A percentile compares a stretch with the other conserved stretches of the same genome.
Conservation (phyloP, 768 basidiomycete genomes). For the Rhizopogon sp. region DNA sequence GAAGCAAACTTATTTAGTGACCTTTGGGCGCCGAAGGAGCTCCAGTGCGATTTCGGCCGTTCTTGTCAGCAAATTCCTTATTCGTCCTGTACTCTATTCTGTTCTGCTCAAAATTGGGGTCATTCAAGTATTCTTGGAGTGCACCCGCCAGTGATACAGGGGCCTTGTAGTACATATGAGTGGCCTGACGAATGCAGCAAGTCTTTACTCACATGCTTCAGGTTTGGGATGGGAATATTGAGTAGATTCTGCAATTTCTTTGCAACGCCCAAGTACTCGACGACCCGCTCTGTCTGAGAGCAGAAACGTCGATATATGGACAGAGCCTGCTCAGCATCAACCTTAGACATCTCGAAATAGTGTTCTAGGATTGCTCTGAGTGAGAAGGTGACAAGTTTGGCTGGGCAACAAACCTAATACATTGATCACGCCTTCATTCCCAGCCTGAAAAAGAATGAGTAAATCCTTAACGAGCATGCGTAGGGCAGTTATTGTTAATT, state of each 20-base stretch:
- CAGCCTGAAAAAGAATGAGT: constrained; percentile 90
- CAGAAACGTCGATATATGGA: constrained; percentile 92
- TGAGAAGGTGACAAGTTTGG: constrained; percentile 13
- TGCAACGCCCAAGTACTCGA: constrained; percentile 89
- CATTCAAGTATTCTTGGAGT: constrained; percentile 92
- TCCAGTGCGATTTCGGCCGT: constrained; percentile 7
- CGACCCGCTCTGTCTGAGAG: constrained; percentile 86
- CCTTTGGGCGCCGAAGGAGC: constrained; percentile 11
- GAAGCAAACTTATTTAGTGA: constrained; percentile 19
- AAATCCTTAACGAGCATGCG: constrained; percentile 96
- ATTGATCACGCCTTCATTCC: constrained; percentile 91
- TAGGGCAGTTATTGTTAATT: constrained; percentile 82
- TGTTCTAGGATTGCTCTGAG: constrained; percentile 53
- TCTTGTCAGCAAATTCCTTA: constrained; percentile 58
- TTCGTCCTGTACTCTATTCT: constrained; percentile 86
- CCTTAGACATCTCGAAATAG: constrained; percentile 96
- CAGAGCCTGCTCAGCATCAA: constrained; percentile 85
- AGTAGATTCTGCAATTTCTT: constrained; percentile 90
- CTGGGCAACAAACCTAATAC: constrained; percentile 54
- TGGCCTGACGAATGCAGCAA: background rate
- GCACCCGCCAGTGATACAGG: constrained; percentile 92
- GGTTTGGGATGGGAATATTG: constrained; percentile 89
- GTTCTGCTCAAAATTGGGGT: constrained; percentile 96
- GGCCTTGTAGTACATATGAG: constrained; percentile 48
- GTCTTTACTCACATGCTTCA: constrained; percentile 68